Evolutionary conservation across 108 stramenopile genomes (phyloP).

Genomic region (Pelagomonas calceolata): DNA sequence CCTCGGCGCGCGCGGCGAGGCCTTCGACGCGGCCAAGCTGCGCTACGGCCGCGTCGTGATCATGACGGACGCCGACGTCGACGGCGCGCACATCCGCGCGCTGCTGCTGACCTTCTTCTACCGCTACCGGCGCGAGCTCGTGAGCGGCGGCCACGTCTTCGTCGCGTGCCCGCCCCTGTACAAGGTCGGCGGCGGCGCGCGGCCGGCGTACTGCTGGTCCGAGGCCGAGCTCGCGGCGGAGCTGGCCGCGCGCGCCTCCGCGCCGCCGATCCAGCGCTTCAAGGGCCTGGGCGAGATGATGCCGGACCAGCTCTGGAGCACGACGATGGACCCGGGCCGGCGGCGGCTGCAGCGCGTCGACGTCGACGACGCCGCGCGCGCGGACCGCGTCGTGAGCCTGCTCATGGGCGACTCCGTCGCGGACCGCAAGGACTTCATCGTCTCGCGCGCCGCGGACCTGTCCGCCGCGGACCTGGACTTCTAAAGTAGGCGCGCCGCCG

Average conservation of each 20-base stretch:
- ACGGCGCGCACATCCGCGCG: slow-evolving; percentile 90
- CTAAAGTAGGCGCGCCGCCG: no score
- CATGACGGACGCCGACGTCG: slow-evolving; percentile 96
- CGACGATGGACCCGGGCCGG: slow-evolving; percentile 79
- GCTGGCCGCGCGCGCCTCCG: slow-evolving; percentile 6
- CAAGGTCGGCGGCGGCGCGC: slow-evolving; percentile 65
- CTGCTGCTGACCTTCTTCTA: slow-evolving; percentile 83
- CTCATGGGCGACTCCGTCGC: slow-evolving; percentile 84
- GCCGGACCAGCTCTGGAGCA: slow-evolving; percentile 85
- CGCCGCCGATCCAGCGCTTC: slow-evolving; percentile 26
- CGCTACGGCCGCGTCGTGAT: slow-evolving; percentile 71
- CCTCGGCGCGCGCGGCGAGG: slow-evolving; percentile 71
- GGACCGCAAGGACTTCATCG: slow-evolving; percentile 71
- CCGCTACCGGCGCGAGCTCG: slow-evolving; percentile 76
- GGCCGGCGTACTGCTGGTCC: slow-evolving; percentile 52
- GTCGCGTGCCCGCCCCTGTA: slow-evolving; percentile 88
- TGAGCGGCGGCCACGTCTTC: slow-evolving; percentile 76
- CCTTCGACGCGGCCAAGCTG: slow-evolving; percentile 57
- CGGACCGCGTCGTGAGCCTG: slow-evolving; percentile 65
- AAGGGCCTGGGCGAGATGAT: slow-evolving; percentile 93
- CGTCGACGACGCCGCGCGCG: slow-evolving; percentile 68
- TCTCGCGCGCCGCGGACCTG: slow-evolving; percentile 56
- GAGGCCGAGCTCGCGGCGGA: slow-evolving; percentile 48
- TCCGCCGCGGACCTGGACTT: slow-evolving; percentile 69
- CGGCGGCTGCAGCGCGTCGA: slow-evolving; percentile 68